Evolutionary conservation across 1,284 basidiomycete species (phyloP).

Genomic region (Papiliotrema fonsecae): DNA sequence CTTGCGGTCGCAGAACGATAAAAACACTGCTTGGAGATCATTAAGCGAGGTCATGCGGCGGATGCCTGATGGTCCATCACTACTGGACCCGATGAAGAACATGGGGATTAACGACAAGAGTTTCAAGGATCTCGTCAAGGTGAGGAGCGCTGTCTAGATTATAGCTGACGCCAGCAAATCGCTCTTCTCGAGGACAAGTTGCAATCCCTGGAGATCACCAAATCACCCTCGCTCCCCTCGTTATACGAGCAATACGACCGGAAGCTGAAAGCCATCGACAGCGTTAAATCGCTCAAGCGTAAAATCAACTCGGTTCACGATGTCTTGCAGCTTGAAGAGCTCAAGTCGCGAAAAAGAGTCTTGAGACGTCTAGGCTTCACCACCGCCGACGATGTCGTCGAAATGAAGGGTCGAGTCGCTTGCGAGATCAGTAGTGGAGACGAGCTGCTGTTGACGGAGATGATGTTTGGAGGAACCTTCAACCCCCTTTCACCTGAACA

Average conservation of each 20-base stretch:
- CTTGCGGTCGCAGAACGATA: slow-evolving; percentile 65
- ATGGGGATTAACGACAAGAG: slow-evolving; percentile 95
- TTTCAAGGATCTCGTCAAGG: slow-evolving; percentile 80
- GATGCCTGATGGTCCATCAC: slow-evolving; percentile 78
- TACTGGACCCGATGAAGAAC: slow-evolving; percentile 89
- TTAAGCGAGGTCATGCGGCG: slow-evolving; percentile 83
- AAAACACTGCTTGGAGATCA: slow-evolving; percentile 83
- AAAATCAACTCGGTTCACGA: slow-evolving; percentile 86
- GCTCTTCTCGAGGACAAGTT: slow-evolving; percentile 77
- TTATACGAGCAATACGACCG: slow-evolving; percentile 73
- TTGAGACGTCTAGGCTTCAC: slow-evolving; percentile 89
- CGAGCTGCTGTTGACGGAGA: slow-evolving; percentile 90
- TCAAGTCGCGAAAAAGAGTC: slow-evolving; percentile 92
- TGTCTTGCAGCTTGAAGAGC: slow-evolving; percentile 91
- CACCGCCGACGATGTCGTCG: slow-evolving; percentile 82
- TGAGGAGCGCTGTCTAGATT: slow-evolving; percentile 33
- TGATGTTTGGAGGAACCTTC: slow-evolving; percentile 97
- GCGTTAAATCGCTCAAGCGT: slow-evolving; percentile 72
- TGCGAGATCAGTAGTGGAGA: slow-evolving; percentile 98
- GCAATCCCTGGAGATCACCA: slow-evolving; percentile 68
- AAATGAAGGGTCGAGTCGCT: slow-evolving; percentile 96
- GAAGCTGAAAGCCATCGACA: slow-evolving; percentile 68
- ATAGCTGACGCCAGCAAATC: slow-evolving; percentile 64
- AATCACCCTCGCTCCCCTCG: slow-evolving; percentile 66
- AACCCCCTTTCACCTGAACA: slow-evolving; percentile 86